A percentile compares a stretch with the other conserved stretches of the same genome.
Conservation (phyloP, 148 eudicot species). For the Camellia japonica region DNA sequence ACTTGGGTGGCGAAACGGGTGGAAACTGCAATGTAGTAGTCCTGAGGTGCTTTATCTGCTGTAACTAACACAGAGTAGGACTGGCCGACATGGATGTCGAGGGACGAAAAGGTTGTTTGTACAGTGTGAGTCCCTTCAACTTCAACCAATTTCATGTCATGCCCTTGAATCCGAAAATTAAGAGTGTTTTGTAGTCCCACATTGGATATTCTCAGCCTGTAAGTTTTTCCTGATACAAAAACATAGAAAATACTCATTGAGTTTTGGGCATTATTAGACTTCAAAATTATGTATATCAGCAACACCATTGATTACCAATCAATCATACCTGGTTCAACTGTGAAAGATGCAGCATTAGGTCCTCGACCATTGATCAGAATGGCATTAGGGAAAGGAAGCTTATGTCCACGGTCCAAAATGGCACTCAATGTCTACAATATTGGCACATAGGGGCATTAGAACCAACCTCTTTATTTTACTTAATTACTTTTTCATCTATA, state of each 20-base stretch:
- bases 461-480: too few relatives aligned
- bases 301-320: background rate
- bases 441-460: background rate
- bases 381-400: slow-evolving; percentile 55
- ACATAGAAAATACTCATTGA: background rate
- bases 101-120: slow-evolving; percentile 54
- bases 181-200: slow-evolving; percentile 67
- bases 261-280: background rate
- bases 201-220: slow-evolving; percentile 79
- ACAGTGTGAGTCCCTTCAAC: slow-evolving; percentile 86
- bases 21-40: slow-evolving; percentile 71
- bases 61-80: slow-evolving; percentile 75
- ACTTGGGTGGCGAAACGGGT: slow-evolving; percentile 43
- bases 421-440: slow-evolving; percentile 45
- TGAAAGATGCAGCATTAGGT: slow-evolving; percentile 44
- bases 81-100: slow-evolving; percentile 83
- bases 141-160: slow-evolving; percentile 73
- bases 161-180: slow-evolving; percentile 70
- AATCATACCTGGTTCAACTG: slow-evolving; percentile 56
- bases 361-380: slow-evolving; percentile 65
- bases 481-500: too few relatives aligned
- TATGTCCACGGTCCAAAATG: slow-evolving; percentile 54
- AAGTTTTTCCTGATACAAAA: slow-evolving; percentile 60
- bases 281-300: background rate
- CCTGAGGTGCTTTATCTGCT: slow-evolving; percentile 52